Percentiles rank a stretch among this genome's conserved stretches.
Evolutionary conservation across 495 filamentous ascomycete genomes (phyloP).

Genomic region (Penicillium maclennaniae): DNA sequence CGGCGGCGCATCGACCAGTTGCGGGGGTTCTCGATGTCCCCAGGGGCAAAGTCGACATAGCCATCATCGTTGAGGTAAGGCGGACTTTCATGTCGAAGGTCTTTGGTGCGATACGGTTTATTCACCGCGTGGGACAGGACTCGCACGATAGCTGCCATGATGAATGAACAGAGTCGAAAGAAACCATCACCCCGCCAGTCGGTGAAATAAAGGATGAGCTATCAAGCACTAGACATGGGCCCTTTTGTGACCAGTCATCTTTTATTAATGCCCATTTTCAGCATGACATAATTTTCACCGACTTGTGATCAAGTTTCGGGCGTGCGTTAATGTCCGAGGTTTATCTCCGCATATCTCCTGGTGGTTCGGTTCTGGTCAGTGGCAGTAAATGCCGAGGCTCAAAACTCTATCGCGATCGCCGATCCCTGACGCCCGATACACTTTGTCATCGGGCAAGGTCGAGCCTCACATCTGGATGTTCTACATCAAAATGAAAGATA

Average conservation of each 20-base stretch:
- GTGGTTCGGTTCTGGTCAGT: neutral
- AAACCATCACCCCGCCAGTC: neutral
- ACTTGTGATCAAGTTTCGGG: neutral
- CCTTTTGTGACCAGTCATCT: neutral
- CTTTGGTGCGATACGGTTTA: constrained; percentile 16
- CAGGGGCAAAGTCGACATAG: constrained; percentile 40
- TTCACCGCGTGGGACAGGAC: constrained; percentile 16
- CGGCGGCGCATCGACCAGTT: constrained; percentile 46
- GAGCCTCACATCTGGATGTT: too few relatives aligned
- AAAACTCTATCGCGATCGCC: neutral
- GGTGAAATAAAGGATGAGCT: neutral
- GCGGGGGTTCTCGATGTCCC: constrained; percentile 49
- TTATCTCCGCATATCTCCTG: constrained; percentile 3
- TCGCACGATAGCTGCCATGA: constrained; percentile 12
- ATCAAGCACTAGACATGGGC: too few relatives aligned
- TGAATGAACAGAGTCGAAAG: neutral
- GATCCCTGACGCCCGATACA: too few relatives aligned
- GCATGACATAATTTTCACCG: constrained; percentile 1
- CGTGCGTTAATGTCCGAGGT: neutral
- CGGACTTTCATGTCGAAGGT: neutral
- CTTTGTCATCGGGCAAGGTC: too few relatives aligned
- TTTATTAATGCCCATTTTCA: neutral
- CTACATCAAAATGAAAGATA: too few relatives aligned
- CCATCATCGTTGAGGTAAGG: constrained; percentile 39
- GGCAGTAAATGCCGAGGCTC: neutral